Percentiles rank a stretch among this genome's conserved stretches.
Conservation (phyloP, 176 grass and related monocot genomes). For the Otatea glauca region DNA sequence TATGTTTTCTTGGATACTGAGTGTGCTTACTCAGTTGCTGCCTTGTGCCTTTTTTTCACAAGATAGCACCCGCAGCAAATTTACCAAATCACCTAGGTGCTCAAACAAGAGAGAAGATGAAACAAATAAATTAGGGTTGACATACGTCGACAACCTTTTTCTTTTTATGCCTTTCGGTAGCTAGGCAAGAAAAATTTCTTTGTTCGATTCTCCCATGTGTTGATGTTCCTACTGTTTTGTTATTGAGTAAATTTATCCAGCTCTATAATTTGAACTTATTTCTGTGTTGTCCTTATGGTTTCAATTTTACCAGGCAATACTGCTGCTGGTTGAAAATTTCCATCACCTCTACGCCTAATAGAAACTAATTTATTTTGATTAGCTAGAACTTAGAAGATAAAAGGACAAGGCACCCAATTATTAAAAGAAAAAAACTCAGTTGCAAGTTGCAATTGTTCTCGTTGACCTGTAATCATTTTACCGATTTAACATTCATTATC, state of each 20-base stretch:
- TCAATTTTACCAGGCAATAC: slow-evolving; percentile 20
- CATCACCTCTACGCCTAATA: background rate
- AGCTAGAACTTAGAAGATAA: background rate
- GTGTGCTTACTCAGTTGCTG: background rate
- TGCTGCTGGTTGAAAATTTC: background rate
- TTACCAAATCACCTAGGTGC: background rate
- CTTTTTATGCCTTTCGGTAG: background rate
- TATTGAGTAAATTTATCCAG: background rate
- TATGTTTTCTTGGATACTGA: background rate
- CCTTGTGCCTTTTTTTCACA: background rate
- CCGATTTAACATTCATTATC: background rate
- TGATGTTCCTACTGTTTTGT: slow-evolving; percentile 4
- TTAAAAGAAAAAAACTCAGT: background rate
- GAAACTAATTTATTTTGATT: background rate
- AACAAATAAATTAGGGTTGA: background rate
- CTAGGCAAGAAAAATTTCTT: background rate
- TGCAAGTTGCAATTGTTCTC: background rate
- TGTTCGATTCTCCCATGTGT: background rate
- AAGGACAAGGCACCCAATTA: background rate
- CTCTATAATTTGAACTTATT: background rate
- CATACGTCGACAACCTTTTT: background rate
- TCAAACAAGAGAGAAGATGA: slow-evolving; percentile 20
- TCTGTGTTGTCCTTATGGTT: background rate
- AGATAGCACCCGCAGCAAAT: slow-evolving; percentile 14
- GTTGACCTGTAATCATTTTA: slow-evolving; percentile 15